These are phyloP conservation scores for Pseudogymnoascus sp. DNA, from an alignment of 2,329 filamentous ascomycete species.

Conservation along the genomic window DNA sequence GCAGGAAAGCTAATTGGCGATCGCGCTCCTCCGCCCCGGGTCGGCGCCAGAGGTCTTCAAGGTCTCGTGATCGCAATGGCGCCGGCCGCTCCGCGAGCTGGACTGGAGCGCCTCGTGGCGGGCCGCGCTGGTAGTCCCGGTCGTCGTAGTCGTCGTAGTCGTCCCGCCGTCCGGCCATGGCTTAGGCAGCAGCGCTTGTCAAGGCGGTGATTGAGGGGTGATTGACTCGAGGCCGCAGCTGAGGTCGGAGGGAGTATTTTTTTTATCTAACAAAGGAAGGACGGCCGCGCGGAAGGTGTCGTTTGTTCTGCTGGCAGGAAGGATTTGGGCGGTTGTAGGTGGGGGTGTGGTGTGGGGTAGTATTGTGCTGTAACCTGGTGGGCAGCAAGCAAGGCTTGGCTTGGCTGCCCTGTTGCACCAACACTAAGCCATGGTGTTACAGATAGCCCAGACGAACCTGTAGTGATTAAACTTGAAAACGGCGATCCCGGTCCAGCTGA, in stretches of 20 bases:
- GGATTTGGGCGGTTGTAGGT: background rate
- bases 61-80: slow-evolving; percentile 1
- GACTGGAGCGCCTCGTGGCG: background rate
- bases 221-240: background rate
- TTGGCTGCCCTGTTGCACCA: background rate
- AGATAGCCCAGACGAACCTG: background rate
- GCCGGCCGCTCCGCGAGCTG: background rate
- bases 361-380: slow-evolving; percentile 4
- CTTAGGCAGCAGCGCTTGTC: background rate
- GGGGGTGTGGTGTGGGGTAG: slow-evolving; percentile 3
- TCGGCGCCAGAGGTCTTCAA: background rate
- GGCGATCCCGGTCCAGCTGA: background rate
- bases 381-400: background rate
- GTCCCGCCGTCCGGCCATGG: background rate
- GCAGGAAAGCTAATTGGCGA: slow-evolving; percentile 2
- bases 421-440: background rate
- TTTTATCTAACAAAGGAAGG: background rate
- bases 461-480: background rate
- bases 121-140: background rate
- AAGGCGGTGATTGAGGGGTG: background rate
- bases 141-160: slow-evolving; percentile 8
- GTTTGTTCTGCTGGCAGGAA: background rate
- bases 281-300: background rate
- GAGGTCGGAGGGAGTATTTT: background rate
- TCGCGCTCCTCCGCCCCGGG: background rate